These are phyloP conservation scores for Microbotryum lychnidis-dioicae DNA, from an alignment of 1,284 basidiomycete genomes.

Conservation along the genomic window DNA sequence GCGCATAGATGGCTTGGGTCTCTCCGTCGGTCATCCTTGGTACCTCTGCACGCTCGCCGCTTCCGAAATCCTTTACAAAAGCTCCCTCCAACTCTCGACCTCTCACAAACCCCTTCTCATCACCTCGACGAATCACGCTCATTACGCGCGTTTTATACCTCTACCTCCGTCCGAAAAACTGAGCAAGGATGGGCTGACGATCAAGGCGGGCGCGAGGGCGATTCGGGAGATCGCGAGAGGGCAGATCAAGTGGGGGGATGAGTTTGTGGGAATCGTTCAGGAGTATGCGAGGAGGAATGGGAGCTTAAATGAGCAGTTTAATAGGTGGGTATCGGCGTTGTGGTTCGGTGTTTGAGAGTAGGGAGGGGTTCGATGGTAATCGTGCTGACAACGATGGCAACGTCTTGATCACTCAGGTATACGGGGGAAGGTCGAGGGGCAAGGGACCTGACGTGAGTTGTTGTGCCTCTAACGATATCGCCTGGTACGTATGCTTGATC, in stretches of 20 bases:
- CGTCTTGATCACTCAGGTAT: constrained; percentile 2
- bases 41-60: constrained; percentile 43
- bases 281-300: constrained; percentile 35
- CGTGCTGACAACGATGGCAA: constrained; percentile 4
- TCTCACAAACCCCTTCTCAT: constrained; percentile 37
- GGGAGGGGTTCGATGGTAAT: constrained; percentile 15
- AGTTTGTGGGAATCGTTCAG: constrained; percentile 37
- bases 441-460: constrained; percentile 24
- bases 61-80: constrained; percentile 41
- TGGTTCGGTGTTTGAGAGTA: background rate
- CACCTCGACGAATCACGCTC: constrained; percentile 20
- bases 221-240: constrained; percentile 20
- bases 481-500: background rate
- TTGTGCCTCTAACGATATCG: background rate
- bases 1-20: constrained; percentile 35
- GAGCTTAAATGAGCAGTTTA: constrained; percentile 44
- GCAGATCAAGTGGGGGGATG: constrained; percentile 37
- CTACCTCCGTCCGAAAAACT: background rate
- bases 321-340: constrained; percentile 33
- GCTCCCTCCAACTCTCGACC: constrained; percentile 38
- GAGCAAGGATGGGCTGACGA: constrained; percentile 1
- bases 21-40: constrained; percentile 43
- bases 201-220: constrained; percentile 7
- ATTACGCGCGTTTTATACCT: constrained; percentile 6
- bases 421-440: constrained; percentile 22